These are phyloP conservation scores for Sutorius australiensis DNA, from an alignment of 768 basidiomycete genomes.

Conservation along the genomic window DNA sequence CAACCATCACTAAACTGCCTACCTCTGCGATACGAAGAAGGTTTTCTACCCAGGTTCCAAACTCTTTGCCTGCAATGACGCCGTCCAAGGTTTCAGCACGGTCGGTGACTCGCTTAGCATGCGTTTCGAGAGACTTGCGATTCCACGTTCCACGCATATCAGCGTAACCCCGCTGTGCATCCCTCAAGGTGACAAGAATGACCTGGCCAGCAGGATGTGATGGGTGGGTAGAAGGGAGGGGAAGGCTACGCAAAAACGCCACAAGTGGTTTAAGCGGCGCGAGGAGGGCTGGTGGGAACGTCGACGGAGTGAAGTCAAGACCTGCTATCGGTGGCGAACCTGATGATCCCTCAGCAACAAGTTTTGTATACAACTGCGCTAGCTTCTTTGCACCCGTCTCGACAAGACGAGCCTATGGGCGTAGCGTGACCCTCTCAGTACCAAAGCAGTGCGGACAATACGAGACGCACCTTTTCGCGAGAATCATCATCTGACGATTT, in stretches of 20 bases:
- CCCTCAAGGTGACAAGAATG: constrained; percentile 63
- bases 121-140: constrained; percentile 67
- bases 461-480: constrained; percentile 45
- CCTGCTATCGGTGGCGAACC: constrained; percentile 65
- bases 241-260: constrained; percentile 64
- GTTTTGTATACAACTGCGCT: constrained; percentile 77
- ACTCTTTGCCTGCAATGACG: constrained; percentile 62
- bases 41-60: constrained; percentile 66
- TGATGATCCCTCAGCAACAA: constrained; percentile 82
- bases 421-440: neutral
- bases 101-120: constrained; percentile 66
- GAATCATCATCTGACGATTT: constrained; percentile 56
- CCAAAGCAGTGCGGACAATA: neutral
- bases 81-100: constrained; percentile 67
- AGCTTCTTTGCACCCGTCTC: constrained; percentile 84
- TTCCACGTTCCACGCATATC: constrained; percentile 84
- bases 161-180: constrained; percentile 78
- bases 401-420: constrained; percentile 57
- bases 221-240: constrained; percentile 75
- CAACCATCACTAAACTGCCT: constrained; percentile 11
- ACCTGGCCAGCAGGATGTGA: constrained; percentile 71
- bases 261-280: constrained; percentile 61
- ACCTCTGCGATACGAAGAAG: constrained; percentile 68
- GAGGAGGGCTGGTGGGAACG: constrained; percentile 54
- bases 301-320: constrained; percentile 48